Base-by-base conservation (phyloP, 192 early-diverging fungal genomes). In the Ramicandelaber brevisporus region DNA sequence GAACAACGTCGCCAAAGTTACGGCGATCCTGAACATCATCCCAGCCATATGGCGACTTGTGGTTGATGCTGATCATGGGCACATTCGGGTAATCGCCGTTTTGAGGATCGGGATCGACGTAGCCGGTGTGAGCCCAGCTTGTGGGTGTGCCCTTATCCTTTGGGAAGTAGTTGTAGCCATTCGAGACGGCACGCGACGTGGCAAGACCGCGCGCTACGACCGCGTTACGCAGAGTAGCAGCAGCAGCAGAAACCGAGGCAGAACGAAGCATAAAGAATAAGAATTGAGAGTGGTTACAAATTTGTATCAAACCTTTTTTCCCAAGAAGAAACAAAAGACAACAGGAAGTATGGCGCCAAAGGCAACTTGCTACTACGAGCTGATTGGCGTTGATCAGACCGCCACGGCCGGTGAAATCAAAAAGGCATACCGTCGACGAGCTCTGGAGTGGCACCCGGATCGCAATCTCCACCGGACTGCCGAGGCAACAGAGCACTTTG, bases 401-500 rank as follows among this genome's bases (percentile, higher is more conserved):
- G 87, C 81, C 6, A 59, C 57, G 16, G 50, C 59, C 14, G 48
- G 61, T 5, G 85, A 87, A 6, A 57, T 96, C 14, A 92, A 89
- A 43, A 88, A 83, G 51, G 89, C 82, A 0, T 83, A 81, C 37
- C 50, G 72, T 10, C 57, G 55, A 25, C 63, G 71, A 34, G 78
- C 78, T 9, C 46, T 82, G 13, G 46, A 66, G 42, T 78, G 73
- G 72, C 75, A 83, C 37, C 75, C 72, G 39, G 87, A 93, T 59
- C 90, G 89, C 46, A 90, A 96, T 60, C 47, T 50, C 14, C 55
- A 81, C 39, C 55, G 71, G 29, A 47, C 73, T 2, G 77, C 85
- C 26, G 82, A 88, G 43, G 70, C 87, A 3, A 93, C 83, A 4
- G 54, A 68, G 23, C 50, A 68, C 17, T 98, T 98, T 63, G 69